Percentiles rank a stretch among this genome's conserved stretches.
phyloP scores from a whole-genome alignment of 192 early-diverging fungal species.

The Bifiguratus adelaidae region DNA sequence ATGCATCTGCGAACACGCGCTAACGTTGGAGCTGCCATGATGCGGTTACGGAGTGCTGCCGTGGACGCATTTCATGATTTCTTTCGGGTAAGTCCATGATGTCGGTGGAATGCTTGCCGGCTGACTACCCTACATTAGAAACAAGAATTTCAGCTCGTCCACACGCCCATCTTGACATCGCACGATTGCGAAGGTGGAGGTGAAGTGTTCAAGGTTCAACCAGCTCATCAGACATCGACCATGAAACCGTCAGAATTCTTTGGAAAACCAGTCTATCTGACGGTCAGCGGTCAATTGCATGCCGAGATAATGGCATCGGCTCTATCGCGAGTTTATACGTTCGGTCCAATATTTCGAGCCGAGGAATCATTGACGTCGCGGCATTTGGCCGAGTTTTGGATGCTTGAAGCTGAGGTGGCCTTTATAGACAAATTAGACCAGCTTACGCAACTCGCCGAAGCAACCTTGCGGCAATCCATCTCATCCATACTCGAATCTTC shows the following conservation, averaged over 20 bases:
- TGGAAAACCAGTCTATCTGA: constrained; percentile 58
- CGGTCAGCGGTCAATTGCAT: constrained; percentile 83
- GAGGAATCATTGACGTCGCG: constrained; percentile 71
- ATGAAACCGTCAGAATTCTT: constrained; percentile 53
- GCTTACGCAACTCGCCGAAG: constrained; percentile 62
- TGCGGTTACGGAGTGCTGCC: constrained; percentile 58
- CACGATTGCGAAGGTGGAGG: constrained; percentile 89
- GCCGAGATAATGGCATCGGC: constrained; percentile 64
- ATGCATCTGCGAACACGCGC: constrained; percentile 65
- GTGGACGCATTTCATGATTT: constrained; percentile 60
- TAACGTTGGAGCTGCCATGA: constrained; percentile 60
- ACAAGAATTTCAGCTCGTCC: constrained; percentile 63
- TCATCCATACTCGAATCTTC: constrained; percentile 40
- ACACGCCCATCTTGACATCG: constrained; percentile 75
- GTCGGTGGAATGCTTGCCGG: background rate
- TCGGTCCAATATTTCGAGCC: constrained; percentile 77
- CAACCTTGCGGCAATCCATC: constrained; percentile 41
- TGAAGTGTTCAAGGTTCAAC: constrained; percentile 62
- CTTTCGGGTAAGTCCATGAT: constrained; percentile 41
- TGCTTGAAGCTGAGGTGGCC: constrained; percentile 82
- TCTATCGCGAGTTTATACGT: constrained; percentile 66
- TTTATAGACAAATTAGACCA: constrained; percentile 52
- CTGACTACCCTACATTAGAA: constrained; percentile 20
- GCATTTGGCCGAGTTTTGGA: constrained; percentile 91
- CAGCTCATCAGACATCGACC: constrained; percentile 1